Evolutionary conservation across 1,284 basidiomycete genomes (phyloP).

Genomic region (Boletus sp.): DNA sequence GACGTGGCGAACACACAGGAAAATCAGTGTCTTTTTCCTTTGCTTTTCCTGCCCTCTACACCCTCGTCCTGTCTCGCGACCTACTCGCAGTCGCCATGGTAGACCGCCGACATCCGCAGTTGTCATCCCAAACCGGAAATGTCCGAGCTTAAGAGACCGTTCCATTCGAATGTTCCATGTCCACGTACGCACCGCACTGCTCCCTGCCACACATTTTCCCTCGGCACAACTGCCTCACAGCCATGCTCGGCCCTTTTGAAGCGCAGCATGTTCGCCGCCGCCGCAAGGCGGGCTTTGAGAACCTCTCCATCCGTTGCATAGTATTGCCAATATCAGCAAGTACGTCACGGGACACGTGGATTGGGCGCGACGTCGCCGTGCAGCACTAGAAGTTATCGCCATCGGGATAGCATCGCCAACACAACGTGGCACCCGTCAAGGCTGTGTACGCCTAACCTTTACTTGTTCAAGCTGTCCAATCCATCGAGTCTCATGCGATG

Average conservation of each 20-base stretch:
- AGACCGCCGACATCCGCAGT: not conserved
- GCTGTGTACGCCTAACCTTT: not conserved
- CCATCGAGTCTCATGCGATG: too few relatives aligned
- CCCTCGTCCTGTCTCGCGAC: not conserved
- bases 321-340: too few relatives aligned
- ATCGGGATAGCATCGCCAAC: too few relatives aligned
- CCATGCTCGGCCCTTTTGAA: not conserved
- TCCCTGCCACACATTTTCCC: not conserved
- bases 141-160: constrained; percentile 13
- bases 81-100: not conserved
- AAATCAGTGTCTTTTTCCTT: not conserved
- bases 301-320: too few relatives aligned
- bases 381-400: too few relatives aligned
- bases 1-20: not conserved
- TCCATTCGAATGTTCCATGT: constrained; percentile 31
- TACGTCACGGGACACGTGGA: not conserved
- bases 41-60: not conserved
- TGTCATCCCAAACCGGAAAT: constrained; percentile 14
- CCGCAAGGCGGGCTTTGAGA: not conserved
- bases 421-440: not conserved
- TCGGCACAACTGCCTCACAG: constrained; percentile 18
- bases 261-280: not conserved
- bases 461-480: too few relatives aligned
- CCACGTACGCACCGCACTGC: constrained; percentile 16
- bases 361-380: too few relatives aligned